Conservation (phyloP, 345 rosid species). For the Rhodomyrtus tomentosa region DNA sequence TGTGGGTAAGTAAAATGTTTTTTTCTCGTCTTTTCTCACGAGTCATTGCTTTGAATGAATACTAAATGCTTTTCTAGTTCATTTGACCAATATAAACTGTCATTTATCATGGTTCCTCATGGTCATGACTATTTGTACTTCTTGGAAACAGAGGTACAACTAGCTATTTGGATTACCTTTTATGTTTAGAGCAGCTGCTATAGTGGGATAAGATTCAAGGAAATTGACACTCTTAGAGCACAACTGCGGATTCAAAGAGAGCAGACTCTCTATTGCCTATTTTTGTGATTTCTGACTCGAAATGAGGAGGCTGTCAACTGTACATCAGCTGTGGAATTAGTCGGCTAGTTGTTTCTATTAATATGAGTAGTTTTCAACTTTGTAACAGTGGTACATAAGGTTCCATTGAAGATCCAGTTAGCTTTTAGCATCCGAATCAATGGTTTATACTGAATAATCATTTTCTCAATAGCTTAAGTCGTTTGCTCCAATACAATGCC, state of each 20-base stretch:
- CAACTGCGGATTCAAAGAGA: too few relatives aligned
- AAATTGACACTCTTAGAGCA: too few relatives aligned
- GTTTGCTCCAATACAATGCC: background rate
- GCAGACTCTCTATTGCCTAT: background rate
- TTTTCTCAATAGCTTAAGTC: background rate
- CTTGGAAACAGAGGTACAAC: background rate
- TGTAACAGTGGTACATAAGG: background rate
- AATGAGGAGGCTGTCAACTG: background rate
- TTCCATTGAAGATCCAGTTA: background rate
- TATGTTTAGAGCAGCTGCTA: background rate
- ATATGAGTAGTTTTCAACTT: background rate
- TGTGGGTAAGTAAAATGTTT: constrained; percentile 68
- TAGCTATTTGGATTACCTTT: background rate
- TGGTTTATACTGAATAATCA: background rate
- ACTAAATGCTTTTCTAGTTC: background rate
- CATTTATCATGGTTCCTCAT: background rate
- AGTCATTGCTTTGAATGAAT: background rate
- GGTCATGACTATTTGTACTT: background rate
- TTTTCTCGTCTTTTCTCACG: background rate
- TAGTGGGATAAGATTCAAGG: too few relatives aligned
- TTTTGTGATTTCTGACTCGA: background rate
- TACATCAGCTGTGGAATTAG: background rate
- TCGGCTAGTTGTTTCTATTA: background rate
- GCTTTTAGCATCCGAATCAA: background rate
- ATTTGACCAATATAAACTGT: background rate